Conservation (phyloP, 495 filamentous ascomycete species). For the Cetradonia linearis region DNA sequence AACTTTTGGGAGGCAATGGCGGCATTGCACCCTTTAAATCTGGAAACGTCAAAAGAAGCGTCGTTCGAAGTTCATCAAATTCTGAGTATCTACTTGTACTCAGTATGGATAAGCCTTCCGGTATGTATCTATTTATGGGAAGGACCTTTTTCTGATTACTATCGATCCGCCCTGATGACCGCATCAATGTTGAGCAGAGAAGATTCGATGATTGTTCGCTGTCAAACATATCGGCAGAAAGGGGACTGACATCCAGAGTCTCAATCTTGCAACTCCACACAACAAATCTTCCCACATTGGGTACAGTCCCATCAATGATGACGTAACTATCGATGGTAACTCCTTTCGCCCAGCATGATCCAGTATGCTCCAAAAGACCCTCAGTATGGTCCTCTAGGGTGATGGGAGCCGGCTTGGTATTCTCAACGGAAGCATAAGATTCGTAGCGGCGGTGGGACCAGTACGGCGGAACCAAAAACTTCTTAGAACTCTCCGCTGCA, state of each 20-base stretch:
- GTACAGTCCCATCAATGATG: slow-evolving; percentile 50
- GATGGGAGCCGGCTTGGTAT: slow-evolving; percentile 38
- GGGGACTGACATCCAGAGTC: slow-evolving; percentile 53
- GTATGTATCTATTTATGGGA: not conserved
- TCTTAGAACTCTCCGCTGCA: not conserved
- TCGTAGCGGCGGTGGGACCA: slow-evolving; percentile 42
- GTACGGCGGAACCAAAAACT: slow-evolving; percentile 33
- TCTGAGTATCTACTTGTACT: slow-evolving; percentile 52
- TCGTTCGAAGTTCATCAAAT: slow-evolving; percentile 52
- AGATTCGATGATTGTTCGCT: not conserved
- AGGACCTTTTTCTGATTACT: slow-evolving; percentile 48
- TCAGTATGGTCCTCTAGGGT: slow-evolving; percentile 63
- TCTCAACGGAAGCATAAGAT: slow-evolving; percentile 38
- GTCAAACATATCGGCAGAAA: not conserved
- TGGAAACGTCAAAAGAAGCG: slow-evolving; percentile 54
- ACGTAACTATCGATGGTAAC: slow-evolving; percentile 58
- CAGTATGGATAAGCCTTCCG: not conserved
- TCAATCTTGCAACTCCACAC: slow-evolving; percentile 65
- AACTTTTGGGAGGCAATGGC: slow-evolving; percentile 56
- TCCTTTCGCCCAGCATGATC: slow-evolving; percentile 56
- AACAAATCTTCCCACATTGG: slow-evolving; percentile 58
- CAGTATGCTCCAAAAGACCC: slow-evolving; percentile 48
- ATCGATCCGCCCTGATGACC: slow-evolving; percentile 45
- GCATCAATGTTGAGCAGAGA: slow-evolving; percentile 11
- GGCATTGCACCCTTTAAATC: slow-evolving; percentile 55